Evolutionary conservation across 2,329 filamentous ascomycete species (phyloP).

Genomic region (Xylaria arbuscula): DNA sequence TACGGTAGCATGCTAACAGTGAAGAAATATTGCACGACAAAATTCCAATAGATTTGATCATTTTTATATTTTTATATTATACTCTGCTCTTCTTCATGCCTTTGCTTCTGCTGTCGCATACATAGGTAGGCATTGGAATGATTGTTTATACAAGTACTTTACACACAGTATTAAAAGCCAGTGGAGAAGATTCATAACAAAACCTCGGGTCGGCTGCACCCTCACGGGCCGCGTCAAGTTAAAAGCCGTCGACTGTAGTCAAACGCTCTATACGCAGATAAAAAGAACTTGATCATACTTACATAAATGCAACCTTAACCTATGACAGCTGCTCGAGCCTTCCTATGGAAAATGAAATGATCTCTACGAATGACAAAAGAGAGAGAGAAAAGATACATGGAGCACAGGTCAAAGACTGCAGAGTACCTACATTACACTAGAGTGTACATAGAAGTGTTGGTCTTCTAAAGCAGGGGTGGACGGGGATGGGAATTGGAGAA

Average conservation of each 20-base stretch:
- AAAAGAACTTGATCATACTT: neutral
- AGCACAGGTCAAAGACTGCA: neutral
- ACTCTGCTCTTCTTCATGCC: too few relatives aligned
- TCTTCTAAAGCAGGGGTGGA: neutral
- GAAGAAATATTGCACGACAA: neutral
- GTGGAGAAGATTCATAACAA: too few relatives aligned
- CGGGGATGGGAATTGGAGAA: conserved; percentile 4
- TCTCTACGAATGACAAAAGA: neutral
- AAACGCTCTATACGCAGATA: neutral
- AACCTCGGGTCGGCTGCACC: too few relatives aligned
- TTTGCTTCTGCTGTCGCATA: too few relatives aligned
- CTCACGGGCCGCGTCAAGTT: neutral
- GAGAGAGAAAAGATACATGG: neutral
- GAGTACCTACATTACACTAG: neutral
- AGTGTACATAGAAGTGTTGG: neutral
- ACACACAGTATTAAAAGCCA: too few relatives aligned
- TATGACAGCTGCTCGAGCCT: neutral
- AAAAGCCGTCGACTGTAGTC: neutral
- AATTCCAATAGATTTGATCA: too few relatives aligned
- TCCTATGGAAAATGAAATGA: too few relatives aligned
- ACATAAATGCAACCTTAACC: neutral
- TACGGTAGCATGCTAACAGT: neutral
- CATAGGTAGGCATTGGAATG: too few relatives aligned
- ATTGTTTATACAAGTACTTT: too few relatives aligned
- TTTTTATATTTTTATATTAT: too few relatives aligned